A percentile compares a stretch with the other conserved stretches of the same genome.
Conservation (phyloP, 768 basidiomycete species). For the Panus rudis region DNA sequence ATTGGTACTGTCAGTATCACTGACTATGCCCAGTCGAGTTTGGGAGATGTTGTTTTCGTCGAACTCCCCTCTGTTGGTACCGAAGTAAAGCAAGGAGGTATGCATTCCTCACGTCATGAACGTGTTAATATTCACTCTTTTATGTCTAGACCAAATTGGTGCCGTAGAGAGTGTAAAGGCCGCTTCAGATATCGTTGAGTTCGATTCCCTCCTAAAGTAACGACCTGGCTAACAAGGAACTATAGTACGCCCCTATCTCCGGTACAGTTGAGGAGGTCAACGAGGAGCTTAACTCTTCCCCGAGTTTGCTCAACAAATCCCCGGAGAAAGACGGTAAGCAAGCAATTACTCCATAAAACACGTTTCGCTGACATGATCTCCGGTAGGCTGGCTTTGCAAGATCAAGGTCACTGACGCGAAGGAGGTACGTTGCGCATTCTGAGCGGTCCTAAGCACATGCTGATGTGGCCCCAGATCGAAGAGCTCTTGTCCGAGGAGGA, state of each 20-base stretch:
- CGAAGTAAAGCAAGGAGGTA: constrained; percentile 67
- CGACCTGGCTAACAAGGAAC: neutral
- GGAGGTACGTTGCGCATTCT: constrained; percentile 51
- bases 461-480: constrained; percentile 44
- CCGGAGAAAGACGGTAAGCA: constrained; percentile 73
- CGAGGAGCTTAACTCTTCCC: constrained; percentile 52
- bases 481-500: constrained; percentile 63
- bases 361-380: constrained; percentile 6
- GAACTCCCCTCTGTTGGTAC: constrained; percentile 71
- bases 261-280: constrained; percentile 82
- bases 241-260: constrained; percentile 86
- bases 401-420: constrained; percentile 70
- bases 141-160: constrained; percentile 64
- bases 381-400: constrained; percentile 91
- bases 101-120: constrained; percentile 22
- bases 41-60: constrained; percentile 97
- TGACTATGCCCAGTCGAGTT: constrained; percentile 81
- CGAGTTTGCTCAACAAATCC: constrained; percentile 83
- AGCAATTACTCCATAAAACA: neutral
- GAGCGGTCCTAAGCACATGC: no score
- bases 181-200: constrained; percentile 83
- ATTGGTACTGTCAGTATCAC: constrained; percentile 84
- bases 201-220: neutral
- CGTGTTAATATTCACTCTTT: neutral
- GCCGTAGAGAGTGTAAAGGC: constrained; percentile 97